Base-by-base conservation (phyloP, 78 protist genomes). In the Protostelium mycophagum region DNA sequence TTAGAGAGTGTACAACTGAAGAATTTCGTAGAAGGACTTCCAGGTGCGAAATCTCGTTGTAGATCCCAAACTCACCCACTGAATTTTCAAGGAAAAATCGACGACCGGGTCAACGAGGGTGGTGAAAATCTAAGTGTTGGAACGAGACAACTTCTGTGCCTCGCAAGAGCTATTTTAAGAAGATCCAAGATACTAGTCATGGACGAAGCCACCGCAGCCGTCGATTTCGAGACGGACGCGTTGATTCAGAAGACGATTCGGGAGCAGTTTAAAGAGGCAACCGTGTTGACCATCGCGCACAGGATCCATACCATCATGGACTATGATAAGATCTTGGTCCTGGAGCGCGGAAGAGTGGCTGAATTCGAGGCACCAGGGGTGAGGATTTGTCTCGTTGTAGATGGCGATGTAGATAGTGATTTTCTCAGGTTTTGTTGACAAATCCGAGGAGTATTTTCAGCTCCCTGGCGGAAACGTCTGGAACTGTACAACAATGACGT, bases 61-160 rank as follows among this genome's bases (percentile, higher is more conserved):
- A 16, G 5, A 25, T 84, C 29, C n/a, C n/a, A n/a, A n/a, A n/a
- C n/a, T n/a, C n/a, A n/a, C n/a, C n/a, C n/a, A n/a, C n/a, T n/a
- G n/a, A n/a, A n/a, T n/a, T n/a, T n/a, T n/a, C n/a, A n/a, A 25
- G 86, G 1, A 28, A 31, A n/a, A 63, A 16, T 94, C 28, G 90
- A 73, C 83, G 28, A 87, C 10, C 9, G 37, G 87, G 91, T 51
- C 28, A 63, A 34, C 91, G 94, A 87, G 31, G 86, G 88, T 38
- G 98, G 98, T 35, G 93, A 92, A 28, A 98, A 98, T 91, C 92
- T 97, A 88, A 86, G 94, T n/a, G 96, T 92, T n/a, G 99, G 99
- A 1, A 95, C 97, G 94, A 86, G 98, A 25, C 99, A 97, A 92
- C 95, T 98, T 73, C 35, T 98, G 35, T 97, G 98, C 91, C 73